Evolutionary conservation across 306 rosid genomes (phyloP).

Genomic region (Casuarina glauca): DNA sequence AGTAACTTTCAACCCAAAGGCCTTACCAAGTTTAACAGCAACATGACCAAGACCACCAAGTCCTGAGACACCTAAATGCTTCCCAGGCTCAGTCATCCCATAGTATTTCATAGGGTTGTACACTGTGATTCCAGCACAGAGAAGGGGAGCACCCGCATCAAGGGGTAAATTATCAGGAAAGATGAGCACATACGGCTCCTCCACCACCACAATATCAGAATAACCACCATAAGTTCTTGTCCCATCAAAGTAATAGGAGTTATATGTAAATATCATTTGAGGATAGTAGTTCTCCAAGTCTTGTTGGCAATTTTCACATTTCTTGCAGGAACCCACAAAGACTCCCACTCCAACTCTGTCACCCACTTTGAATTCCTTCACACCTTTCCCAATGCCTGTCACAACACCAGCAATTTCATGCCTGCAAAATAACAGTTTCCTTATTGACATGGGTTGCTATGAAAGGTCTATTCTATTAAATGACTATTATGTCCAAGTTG

Average conservation of each 20-base stretch:
- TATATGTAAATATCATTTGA: constrained; percentile 51
- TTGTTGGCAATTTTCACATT: constrained; percentile 70
- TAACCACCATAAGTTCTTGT: constrained; percentile 76
- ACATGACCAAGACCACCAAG: constrained; percentile 96
- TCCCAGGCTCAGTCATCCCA: constrained; percentile 80
- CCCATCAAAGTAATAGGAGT: constrained; percentile 47
- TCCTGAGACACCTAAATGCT: constrained; percentile 91
- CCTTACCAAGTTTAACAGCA: constrained; percentile 84
- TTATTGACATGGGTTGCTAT: no score
- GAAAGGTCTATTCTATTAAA: no score
- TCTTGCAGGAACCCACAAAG: constrained; percentile 70
- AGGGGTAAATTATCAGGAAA: constrained; percentile 75
- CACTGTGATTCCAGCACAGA: no score
- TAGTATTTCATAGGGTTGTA: no score
- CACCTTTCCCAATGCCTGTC: constrained; percentile 64
- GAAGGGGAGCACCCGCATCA: constrained; percentile 89
- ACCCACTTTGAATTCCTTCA: constrained; percentile 68
- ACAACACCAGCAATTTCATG: constrained; percentile 86
- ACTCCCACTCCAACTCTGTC: constrained; percentile 95
- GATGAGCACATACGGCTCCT: constrained; percentile 63
- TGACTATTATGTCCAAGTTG: no score
- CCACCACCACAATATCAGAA: constrained; percentile 68
- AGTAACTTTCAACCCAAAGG: constrained; percentile 91
- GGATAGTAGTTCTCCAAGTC: constrained; percentile 84
- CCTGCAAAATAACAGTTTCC: constrained; percentile 40